These are phyloP conservation scores for Colletotrichum tofieldiae DNA, from an alignment of 2,329 filamentous ascomycete genomes.

Conservation along the genomic window DNA sequence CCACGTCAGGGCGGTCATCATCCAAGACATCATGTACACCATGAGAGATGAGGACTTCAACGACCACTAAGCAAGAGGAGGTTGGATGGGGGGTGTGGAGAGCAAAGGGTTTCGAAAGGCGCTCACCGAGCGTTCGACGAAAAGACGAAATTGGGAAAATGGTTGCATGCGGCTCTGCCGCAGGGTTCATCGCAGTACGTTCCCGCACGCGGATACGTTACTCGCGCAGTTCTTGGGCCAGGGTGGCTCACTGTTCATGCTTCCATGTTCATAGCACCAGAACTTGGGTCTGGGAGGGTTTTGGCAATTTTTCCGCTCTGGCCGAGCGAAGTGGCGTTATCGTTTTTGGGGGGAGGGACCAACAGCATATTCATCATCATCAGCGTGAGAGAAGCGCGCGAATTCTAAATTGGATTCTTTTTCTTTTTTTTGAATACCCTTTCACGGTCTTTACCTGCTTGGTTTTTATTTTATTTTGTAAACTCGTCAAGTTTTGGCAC, in stretches of 20 bases:
- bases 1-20: constrained; percentile 63
- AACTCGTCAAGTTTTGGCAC: neutral
- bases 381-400: constrained; percentile 34
- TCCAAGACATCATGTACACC: constrained; percentile 71
- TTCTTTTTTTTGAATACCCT: constrained; percentile 25
- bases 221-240: constrained; percentile 25
- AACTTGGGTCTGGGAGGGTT: constrained; percentile 17
- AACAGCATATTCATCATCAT: constrained; percentile 27
- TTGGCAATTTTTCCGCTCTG: constrained; percentile 31
- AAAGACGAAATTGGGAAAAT: neutral
- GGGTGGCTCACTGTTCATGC: constrained; percentile 39
- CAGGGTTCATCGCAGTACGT: constrained; percentile 30
- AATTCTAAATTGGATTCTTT: constrained; percentile 21
- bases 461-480: neutral
- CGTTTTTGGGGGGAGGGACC: constrained; percentile 2
- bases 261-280: constrained; percentile 37
- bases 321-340: constrained; percentile 28
- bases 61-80: constrained; percentile 28
- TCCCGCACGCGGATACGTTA: constrained; percentile 13
- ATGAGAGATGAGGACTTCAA: constrained; percentile 66
- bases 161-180: neutral
- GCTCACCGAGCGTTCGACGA: neutral
- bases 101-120: neutral
- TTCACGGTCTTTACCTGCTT: constrained; percentile 23
- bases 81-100: neutral